phyloP scores from a whole-genome alignment of 257 asterid genomes.

The Thymus mandschuricus region DNA sequence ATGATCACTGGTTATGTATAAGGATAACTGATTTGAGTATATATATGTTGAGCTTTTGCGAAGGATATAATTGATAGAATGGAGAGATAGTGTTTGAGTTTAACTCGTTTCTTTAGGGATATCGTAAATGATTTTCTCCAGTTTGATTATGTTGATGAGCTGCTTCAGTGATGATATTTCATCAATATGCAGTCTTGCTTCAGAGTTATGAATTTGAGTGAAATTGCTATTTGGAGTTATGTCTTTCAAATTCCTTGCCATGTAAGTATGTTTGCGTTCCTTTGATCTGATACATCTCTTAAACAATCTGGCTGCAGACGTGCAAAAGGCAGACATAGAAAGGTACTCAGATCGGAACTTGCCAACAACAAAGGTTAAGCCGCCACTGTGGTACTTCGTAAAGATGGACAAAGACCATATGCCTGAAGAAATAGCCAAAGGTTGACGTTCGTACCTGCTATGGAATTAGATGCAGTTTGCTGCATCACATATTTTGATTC shows the following conservation, averaged over 20 bases:
- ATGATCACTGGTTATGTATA: neutral
- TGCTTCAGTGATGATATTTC: no score
- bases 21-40: neutral
- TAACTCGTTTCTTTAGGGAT: no score
- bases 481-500: neutral
- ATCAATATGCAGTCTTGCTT: neutral
- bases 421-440: slow-evolving; percentile 73
- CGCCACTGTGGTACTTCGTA: slow-evolving; percentile 54
- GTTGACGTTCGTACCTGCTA: slow-evolving; percentile 32
- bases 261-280: neutral
- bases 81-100: no score
- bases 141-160: no score
- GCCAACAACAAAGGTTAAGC: slow-evolving; percentile 35
- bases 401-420: slow-evolving; percentile 48
- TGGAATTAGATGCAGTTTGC: neutral
- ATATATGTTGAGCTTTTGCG: neutral
- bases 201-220: neutral
- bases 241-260: neutral
- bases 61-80: no score
- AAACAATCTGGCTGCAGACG: slow-evolving; percentile 38
- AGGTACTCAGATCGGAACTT: slow-evolving; percentile 49
- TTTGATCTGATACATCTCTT: slow-evolving; percentile 16
- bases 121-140: no score
- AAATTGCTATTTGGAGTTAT: neutral
- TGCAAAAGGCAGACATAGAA: slow-evolving; percentile 52